Base-by-base conservation (phyloP, 2,329 filamentous ascomycete genomes). In the Hypoxylon sp. region DNA sequence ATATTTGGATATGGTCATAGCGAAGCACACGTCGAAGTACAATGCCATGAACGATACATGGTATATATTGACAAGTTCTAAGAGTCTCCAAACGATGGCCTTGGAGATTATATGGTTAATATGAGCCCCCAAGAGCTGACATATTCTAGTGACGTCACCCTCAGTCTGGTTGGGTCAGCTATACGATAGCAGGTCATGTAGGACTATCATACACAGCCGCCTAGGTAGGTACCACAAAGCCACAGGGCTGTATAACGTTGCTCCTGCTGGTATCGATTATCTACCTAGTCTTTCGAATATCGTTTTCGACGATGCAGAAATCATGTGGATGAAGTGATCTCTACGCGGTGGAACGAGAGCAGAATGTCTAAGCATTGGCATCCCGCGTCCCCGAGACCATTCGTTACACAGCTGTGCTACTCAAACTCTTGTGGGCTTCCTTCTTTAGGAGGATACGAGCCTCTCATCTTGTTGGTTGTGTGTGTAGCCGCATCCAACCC, bases 271-370 rank as follows among this genome's bases (percentile, higher is more conserved):
- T 39, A 27, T 27, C 24, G 24, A 27, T 5, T 27, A 27, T 3
- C 35, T 13, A 39, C 13, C 13, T 4, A 39, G 13, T 39, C 3
- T 39, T 39, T 39, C 35, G 15, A 42, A 42, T 17, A 42, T 42
- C 37, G n/a, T 17, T 42, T 42, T n/a, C 17, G 37, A 19, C 6
- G 2, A 13, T 15, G 35, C 35, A 37, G 35, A 6, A 37, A n/a
- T 27, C 24, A 4, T 27, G 24, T 27, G 24, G 24, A 27, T 27
- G 7, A n/a, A n/a, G 17, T 17, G 37, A 42, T 17, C 37, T 21
- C 7, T 46, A 56, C n/a, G 39, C 29, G 27, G 54, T 56, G 42
- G 29, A 47, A 56, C 39, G 24, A 27, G 24, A 27, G 24, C 24
- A 27, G 24, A 19, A 11, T 44, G 24, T 46, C 11, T 24, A 11